Base-by-base conservation (phyloP, 768 basidiomycete species). In the Russula vinacea region DNA sequence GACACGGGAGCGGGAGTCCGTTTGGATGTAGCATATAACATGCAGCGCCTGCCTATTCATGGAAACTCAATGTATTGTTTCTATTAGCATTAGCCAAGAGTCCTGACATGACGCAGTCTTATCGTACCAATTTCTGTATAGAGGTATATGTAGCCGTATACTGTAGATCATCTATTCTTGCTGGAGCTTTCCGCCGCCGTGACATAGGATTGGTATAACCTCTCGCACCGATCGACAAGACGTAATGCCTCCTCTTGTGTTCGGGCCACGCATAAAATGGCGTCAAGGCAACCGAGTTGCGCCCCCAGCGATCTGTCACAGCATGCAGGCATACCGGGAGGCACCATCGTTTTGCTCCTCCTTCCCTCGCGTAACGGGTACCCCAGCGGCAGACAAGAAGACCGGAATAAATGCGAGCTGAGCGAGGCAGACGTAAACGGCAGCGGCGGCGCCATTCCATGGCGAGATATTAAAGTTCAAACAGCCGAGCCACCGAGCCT, bases 401-500 rank as follows among this genome's bases (percentile, higher is more conserved):
- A 68, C n/a, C 24, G 84, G 79, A 64, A 89, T 73, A 69, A 78
- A 80, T 24, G 75, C 68, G 0, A 85, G 66, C 3, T 85, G 82
- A 17, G 81, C 81, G n/a, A 94, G 81, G 0, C 81, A 76, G n/a
- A 88, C 72, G 71, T 92, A 83, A 6, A 87, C 84, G 1, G 83
- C 79, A 8, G 88, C 80, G 63, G 89, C 76, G 5, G 91, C 87
- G 11, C 85, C 86, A 70, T 86, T 86, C 75, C 80, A 83, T 8
- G 84, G 72, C 0, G 72, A 68, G 53, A 91, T 88, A 16, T 84
- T 76, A 68, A 90, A 89, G 69, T 88, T 76, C 1, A 78, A 78
- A 3, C 90, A 92, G 60, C 89, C 89, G 37, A 86, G 71, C 26
- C 81, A 71, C 19, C 92, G 88, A 35, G 79, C 88, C 91, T 93